These are phyloP conservation scores for Arabidopsis hybrid DNA, from an alignment of 441 rosid genomes.

Conservation along the genomic window DNA sequence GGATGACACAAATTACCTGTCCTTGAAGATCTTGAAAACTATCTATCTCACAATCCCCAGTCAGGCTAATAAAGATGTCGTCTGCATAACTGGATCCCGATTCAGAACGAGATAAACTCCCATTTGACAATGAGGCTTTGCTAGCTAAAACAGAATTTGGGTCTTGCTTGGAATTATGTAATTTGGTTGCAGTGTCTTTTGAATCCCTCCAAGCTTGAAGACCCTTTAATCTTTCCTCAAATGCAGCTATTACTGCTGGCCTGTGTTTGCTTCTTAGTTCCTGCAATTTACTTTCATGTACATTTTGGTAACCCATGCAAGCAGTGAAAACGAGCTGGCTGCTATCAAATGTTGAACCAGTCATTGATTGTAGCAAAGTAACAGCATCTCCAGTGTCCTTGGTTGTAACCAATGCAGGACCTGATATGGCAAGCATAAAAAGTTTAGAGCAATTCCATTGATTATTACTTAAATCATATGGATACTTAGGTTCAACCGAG, in stretches of 20 bases:
- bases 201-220: conserved; percentile 91
- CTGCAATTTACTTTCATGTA: conserved; percentile 73
- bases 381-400: conserved; percentile 99
- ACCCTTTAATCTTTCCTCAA: conserved; percentile 94
- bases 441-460: conserved; percentile 15
- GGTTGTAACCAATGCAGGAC: conserved; percentile 96
- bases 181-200: conserved; percentile 84
- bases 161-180: conserved; percentile 81
- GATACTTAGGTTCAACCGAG: conserved; percentile 46
- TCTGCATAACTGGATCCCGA: conserved; percentile 82
- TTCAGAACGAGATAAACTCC: conserved; percentile 69
- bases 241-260: conserved; percentile 72
- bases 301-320: conserved; percentile 97
- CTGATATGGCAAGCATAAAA: conserved; percentile 49
- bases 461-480: conserved; percentile 28
- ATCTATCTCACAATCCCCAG: conserved; percentile 72
- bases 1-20: conserved; percentile 60
- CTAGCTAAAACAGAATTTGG: conserved; percentile 66
- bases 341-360: conserved; percentile 99
- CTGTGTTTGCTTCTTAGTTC: conserved; percentile 91
- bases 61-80: conserved; percentile 73
- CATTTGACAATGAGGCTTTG: conserved; percentile 60
- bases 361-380: conserved; percentile 92
- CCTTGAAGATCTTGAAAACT: conserved; percentile 85
- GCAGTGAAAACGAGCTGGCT: conserved; percentile 98